Base-by-base conservation (phyloP, 108 stramenopile genomes). In the Epithemia pelagica region DNA sequence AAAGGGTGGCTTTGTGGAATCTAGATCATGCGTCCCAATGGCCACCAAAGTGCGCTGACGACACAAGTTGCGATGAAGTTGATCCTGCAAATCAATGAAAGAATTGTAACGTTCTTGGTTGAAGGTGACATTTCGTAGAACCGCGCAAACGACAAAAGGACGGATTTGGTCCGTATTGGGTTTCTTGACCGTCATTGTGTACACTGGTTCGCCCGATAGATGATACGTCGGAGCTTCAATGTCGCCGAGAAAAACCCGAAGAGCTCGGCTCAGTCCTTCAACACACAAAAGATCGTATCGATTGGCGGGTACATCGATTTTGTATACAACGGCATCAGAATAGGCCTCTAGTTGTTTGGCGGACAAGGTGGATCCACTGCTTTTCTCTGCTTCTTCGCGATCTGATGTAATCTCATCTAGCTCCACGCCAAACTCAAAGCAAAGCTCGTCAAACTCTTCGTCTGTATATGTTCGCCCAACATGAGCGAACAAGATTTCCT, bases 41-140 rank as follows among this genome's bases (percentile, higher is more conserved):
- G 99, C 97, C 59, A 98, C 99, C 30, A 97, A 78, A 1, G 96
- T 98, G 54, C 99, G 87, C 54, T 90, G 84, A 37, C 99, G 94
- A 83, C 99, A 99, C 28, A 99, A 77, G 78, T 99, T 99, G 51
- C 96, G 92, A 73, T 99, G 99, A 30, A 99, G 83, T 74, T 98
- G 96, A 77, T 99, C 99, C 78, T 99, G 99, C 74, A 99, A 80
- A 59, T 98, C 98, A 72, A 99, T 98, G 91, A 98, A 99, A 63
- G 94, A 96, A 57, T 89, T 78, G 85, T 99, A 99, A 19, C 92
- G 79, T 32, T 86, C 77, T 52, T 81, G 69, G 51, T 91, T 82
- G 66, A 99, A 96, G 55, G 78, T 81, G 20, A 99, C 77, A 59
- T 95, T 92, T 52, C 97, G 84, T 54, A 99, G 77, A 62, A 99